Conservation (phyloP, 495 filamentous ascomycete species). For the Mycothermus thermophilus region DNA sequence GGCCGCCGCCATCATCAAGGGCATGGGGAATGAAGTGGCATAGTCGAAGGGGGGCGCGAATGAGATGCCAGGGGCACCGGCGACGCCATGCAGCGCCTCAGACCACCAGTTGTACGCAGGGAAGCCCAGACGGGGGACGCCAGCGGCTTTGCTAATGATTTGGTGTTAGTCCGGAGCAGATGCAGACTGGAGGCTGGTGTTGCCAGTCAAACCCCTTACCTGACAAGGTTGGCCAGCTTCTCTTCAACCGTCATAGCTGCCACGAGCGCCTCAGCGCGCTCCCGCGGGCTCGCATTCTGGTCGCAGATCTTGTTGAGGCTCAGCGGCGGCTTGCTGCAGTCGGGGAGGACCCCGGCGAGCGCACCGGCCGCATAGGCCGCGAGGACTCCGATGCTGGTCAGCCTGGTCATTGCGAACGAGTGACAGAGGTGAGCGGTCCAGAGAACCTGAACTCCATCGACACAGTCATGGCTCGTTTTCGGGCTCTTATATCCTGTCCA, state of each 20-base stretch:
- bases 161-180: not conserved
- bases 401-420: too few species aligned
- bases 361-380: too few species aligned
- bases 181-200: not conserved
- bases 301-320: constrained; percentile 36
- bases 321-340: constrained; percentile 23
- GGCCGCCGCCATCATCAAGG: constrained; percentile 30
- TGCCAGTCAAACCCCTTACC: constrained; percentile 5
- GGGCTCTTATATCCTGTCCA: too few species aligned
- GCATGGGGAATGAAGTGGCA: constrained; percentile 35
- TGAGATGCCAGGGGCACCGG: constrained; percentile 20
- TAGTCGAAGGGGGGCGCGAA: constrained; percentile 23
- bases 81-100: constrained; percentile 39
- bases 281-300: constrained; percentile 26
- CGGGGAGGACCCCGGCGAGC: too few species aligned
- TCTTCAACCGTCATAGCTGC: constrained; percentile 26
- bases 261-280: constrained; percentile 30
- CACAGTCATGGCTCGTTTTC: too few species aligned
- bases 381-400: too few species aligned
- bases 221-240: constrained; percentile 27
- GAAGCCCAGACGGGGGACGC: constrained; percentile 28
- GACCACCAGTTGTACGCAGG: constrained; percentile 39
- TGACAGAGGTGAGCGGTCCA: too few species aligned
- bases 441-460: too few species aligned
- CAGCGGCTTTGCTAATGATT: constrained; percentile 22